Base-by-base conservation (phyloP, 225 moss, liverwort and hornwort genomes). In the Neckera pumila region DNA sequence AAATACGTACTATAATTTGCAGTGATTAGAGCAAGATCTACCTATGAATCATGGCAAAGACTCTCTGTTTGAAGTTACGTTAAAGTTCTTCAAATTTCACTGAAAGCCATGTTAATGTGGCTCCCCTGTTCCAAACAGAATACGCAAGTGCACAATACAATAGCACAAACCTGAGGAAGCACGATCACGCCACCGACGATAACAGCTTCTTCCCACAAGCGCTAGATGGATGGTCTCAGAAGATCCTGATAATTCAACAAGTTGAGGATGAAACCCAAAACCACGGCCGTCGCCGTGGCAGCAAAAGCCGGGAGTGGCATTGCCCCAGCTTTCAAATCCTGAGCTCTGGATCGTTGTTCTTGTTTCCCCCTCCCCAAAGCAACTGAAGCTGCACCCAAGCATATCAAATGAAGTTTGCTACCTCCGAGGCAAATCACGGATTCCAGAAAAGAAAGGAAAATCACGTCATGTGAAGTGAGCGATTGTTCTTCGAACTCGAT, bases 141-240 rank as follows among this genome's bases (percentile, higher is more conserved):
- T 9, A 45, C 10, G 22, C 80, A 75, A 79, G 42, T 53, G 53
- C 36, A 66, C 45, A 28, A 7, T 13, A 12, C 11, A 54, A 63
- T 34, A 70, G 60, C 70, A 78, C 83, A 49, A 81, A 97, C 97
- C 96, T 98, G 95, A 64, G 96, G 95, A 67, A 95, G 93, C n/a
- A 94, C 94, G 30, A 92, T 95, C 47, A 95, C 85, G 61, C 95
- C 95, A 34, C 92, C 94, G 54, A 96, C 76, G 87, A 91, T 94
- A 14, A 95, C 92, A 78, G 92, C 91, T 83, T 95, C 95, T 47
- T 91, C 93, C 98, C 96, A 97, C 49, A 95, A 21, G 31, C 87
- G 93, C 97, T 97, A 94, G 56, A 96, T 76, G 42, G 87, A 83
- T 53, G 91, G 86, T 49, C 90, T 91, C 60, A 98, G 91, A 86